Base-by-base conservation (phyloP, 2,329 filamentous ascomycete genomes). In the Botryotinia calthae region DNA sequence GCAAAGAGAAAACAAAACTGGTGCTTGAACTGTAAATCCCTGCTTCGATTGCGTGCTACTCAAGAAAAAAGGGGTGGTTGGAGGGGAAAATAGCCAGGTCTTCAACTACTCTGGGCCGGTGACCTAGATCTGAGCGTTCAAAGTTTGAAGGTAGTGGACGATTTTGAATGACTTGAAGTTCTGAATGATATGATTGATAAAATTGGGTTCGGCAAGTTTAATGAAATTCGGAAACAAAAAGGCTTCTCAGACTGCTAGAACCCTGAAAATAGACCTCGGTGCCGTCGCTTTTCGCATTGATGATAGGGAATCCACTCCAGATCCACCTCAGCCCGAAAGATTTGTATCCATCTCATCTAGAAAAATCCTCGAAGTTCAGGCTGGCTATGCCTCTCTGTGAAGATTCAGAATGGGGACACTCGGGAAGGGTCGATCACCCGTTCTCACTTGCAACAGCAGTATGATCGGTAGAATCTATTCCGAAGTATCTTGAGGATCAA, bases 401-500 rank as follows among this genome's bases (percentile, higher is more conserved):
- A 28, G 25, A 67, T n/a, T 28, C 51, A 28, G 16, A 40, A 42
- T 10, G 34, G 18, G 28, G n/a, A 40, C 18, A 18, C 16, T 54
- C 64, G 25, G 48, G 48, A 66, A 51, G 44, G 37, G 22, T 67
- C 48, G 64, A 67, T 67, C 46, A 54, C 34, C 46, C 64, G 34
- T 56, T 56, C 31, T 56, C 48, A 42, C 42, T 48, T 22, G 34
- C 25, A 54, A 12, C 25, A 12, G 25, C 40, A 40, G 34, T 37
- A 22, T 56, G 48, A 31, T 34, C 64, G 34, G 42, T 48, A 56
- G 34, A 56, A 42, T 25, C 25, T n/a, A 40, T 28, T 54, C 10
- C 46, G 12, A n/a, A n/a, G 22, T 22, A 54, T 25, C 46, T 54
- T 37, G 34, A 67, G 28, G 46, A 56, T 67, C 9, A 54, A 54